These are phyloP conservation scores for Trichoderma atroviride DNA, from an alignment of 2,329 filamentous ascomycete species.

Conservation along the genomic window DNA sequence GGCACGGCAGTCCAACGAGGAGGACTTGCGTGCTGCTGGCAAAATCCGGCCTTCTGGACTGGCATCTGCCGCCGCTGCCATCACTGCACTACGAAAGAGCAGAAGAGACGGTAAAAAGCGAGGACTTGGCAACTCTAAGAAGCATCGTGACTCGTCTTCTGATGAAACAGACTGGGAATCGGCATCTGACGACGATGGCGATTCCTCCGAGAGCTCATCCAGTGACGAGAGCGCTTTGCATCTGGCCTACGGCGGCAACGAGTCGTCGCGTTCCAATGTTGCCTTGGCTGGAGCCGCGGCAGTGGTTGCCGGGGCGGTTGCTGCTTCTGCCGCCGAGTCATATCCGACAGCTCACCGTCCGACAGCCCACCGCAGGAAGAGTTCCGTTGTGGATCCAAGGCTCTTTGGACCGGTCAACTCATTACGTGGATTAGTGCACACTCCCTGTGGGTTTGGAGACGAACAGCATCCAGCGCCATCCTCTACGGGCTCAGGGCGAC, in stretches of 20 bases:
- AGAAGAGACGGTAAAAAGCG: slow-evolving; percentile 41
- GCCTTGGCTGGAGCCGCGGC: slow-evolving; percentile 41
- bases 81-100: slow-evolving; percentile 47
- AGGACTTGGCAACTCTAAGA: slow-evolving; percentile 47
- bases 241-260: slow-evolving; percentile 42
- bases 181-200: slow-evolving; percentile 51
- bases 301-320: slow-evolving; percentile 43
- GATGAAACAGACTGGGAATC: slow-evolving; percentile 62
- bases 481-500: slow-evolving; percentile 53
- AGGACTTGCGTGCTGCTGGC: slow-evolving; percentile 50
- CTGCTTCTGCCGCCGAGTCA: slow-evolving; percentile 26
- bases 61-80: slow-evolving; percentile 45
- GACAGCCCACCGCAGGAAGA: slow-evolving; percentile 42
- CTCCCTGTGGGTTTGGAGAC: slow-evolving; percentile 56
- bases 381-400: slow-evolving; percentile 58
- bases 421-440: slow-evolving; percentile 57
- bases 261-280: slow-evolving; percentile 11
- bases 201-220: slow-evolving; percentile 36
- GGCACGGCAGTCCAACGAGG: slow-evolving; percentile 53
- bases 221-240: slow-evolving; percentile 45
- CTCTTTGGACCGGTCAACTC: slow-evolving; percentile 64
- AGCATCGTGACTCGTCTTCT: slow-evolving; percentile 41
- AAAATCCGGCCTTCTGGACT: slow-evolving; percentile 33
- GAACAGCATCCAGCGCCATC: slow-evolving; percentile 35
- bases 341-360: background rate